Evolutionary conservation across 2,329 filamentous ascomycete species (phyloP).

Genomic region (Lachnellula arida): DNA sequence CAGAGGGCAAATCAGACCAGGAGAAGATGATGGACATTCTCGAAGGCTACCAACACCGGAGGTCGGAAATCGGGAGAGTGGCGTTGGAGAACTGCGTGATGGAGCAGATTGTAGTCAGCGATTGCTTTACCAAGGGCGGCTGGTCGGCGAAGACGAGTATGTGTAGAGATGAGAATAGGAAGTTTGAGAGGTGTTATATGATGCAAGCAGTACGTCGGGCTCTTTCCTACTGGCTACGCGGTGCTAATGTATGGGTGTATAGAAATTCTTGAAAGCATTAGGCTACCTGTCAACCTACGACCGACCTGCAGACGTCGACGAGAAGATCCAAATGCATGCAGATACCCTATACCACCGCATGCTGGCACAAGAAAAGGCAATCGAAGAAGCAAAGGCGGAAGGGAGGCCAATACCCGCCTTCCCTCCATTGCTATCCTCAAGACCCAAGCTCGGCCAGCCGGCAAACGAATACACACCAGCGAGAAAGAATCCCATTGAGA

Average conservation of each 20-base stretch:
- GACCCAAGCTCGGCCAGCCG: slow-evolving; percentile 6
- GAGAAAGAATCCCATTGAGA: slow-evolving; percentile 13
- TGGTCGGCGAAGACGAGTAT: slow-evolving; percentile 67
- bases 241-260: neutral
- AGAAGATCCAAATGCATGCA: slow-evolving; percentile 92
- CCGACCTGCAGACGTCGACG: slow-evolving; percentile 64
- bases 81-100: slow-evolving; percentile 91
- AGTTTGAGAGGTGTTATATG: slow-evolving; percentile 81
- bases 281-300: slow-evolving; percentile 73
- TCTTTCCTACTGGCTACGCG: neutral
- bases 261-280: slow-evolving; percentile 85
- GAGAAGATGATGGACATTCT: slow-evolving; percentile 78
- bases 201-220: slow-evolving; percentile 67
- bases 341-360: slow-evolving; percentile 86
- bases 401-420: slow-evolving; percentile 56
- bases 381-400: slow-evolving; percentile 63
- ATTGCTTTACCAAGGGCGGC: slow-evolving; percentile 73
- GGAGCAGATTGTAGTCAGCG: slow-evolving; percentile 76
- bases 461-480: slow-evolving; percentile 16
- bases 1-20: slow-evolving; percentile 65
- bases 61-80: slow-evolving; percentile 69
- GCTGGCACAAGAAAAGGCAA: slow-evolving; percentile 71
- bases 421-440: slow-evolving; percentile 45
- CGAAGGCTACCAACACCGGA: slow-evolving; percentile 78
- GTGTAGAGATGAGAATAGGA: slow-evolving; percentile 72